A percentile compares a stretch with the other conserved stretches of the same genome.
These are phyloP conservation scores for Hortiboletus rubellus DNA, from an alignment of 1,284 basidiomycete species.

Conservation along the genomic window DNA sequence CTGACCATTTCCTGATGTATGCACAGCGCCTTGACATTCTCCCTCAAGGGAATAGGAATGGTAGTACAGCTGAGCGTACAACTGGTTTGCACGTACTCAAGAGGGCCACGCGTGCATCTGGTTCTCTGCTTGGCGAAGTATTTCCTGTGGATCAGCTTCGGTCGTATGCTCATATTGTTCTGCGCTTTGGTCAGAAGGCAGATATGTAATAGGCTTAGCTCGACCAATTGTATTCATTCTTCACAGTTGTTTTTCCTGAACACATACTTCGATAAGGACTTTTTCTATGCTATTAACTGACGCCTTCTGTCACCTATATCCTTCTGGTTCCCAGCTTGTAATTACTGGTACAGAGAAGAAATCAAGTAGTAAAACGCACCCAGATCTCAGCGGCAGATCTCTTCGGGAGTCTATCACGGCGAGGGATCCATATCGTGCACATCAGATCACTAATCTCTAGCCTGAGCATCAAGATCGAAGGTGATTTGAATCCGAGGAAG, in stretches of 20 bases:
- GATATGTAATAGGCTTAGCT: neutral
- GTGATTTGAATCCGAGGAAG: too few relatives aligned
- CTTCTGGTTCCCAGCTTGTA: too few relatives aligned
- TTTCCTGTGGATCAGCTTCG: conserved; percentile 22
- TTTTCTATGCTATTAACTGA: conserved; percentile 1
- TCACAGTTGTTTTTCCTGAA: conserved; percentile 7
- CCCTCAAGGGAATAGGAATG: neutral
- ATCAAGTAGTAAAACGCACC: too few relatives aligned
- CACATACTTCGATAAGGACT: conserved; percentile 8
- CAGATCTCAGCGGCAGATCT: too few relatives aligned
- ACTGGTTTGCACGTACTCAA: conserved; percentile 3
- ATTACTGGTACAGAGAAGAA: too few relatives aligned
- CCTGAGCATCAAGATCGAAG: too few relatives aligned
- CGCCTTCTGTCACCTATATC: neutral
- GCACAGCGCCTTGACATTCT: conserved; percentile 26
- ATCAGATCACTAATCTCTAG: too few relatives aligned
- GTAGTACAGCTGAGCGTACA: neutral
- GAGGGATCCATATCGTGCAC: too few relatives aligned
- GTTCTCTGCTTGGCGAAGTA: conserved; percentile 20
- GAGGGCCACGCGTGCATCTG: conserved; percentile 20
- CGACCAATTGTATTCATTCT: neutral
- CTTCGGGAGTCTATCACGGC: too few relatives aligned
- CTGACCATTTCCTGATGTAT: conserved; percentile 14
- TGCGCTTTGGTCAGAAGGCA: conserved; percentile 2
- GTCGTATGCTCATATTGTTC: conserved; percentile 18